These are phyloP conservation scores for Alternaria rosae DNA, from an alignment of 2,329 filamentous ascomycete genomes.

Conservation along the genomic window DNA sequence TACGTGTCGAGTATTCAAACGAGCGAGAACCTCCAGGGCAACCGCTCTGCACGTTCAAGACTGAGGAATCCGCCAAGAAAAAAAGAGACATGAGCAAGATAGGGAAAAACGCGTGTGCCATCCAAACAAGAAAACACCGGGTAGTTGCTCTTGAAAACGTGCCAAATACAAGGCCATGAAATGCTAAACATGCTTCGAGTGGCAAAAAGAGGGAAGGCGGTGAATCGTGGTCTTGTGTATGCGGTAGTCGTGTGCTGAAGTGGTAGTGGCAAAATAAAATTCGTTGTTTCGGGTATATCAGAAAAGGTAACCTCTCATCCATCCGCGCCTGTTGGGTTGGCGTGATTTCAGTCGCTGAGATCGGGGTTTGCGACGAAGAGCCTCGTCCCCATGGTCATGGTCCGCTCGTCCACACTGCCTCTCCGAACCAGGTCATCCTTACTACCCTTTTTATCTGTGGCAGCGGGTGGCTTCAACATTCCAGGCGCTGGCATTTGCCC, in stretches of 20 bases:
- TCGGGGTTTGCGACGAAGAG: conserved; percentile 90
- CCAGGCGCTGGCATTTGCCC: conserved; percentile 56
- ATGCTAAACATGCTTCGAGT: neutral
- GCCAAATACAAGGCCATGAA: neutral
- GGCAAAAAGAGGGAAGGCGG: neutral
- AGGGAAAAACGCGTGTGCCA: conserved; percentile 1
- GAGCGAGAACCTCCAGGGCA: conserved; percentile 11
- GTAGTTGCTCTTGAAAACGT: neutral
- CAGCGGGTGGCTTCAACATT: conserved; percentile 54
- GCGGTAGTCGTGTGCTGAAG: neutral
- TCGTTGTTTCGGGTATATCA: conserved; percentile 42
- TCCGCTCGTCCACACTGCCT: conserved; percentile 84
- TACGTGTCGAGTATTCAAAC: conserved; percentile 1
- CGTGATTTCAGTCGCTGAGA: conserved; percentile 56
- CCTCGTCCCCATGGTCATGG: conserved; percentile 74
- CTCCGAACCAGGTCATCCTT: conserved; percentile 76
- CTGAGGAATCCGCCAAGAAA: neutral
- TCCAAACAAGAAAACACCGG: neutral
- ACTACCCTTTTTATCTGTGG: conserved; percentile 58
- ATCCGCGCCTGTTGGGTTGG: neutral
- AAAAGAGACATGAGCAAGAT: neutral
- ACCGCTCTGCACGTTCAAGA: conserved; percentile 1
- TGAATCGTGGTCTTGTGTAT: conserved; percentile 3
- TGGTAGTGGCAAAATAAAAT: conserved; percentile 13
- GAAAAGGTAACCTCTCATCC: conserved; percentile 19